Conservation (phyloP, 129 eudicot species). For the Tanacetum coccineum region DNA sequence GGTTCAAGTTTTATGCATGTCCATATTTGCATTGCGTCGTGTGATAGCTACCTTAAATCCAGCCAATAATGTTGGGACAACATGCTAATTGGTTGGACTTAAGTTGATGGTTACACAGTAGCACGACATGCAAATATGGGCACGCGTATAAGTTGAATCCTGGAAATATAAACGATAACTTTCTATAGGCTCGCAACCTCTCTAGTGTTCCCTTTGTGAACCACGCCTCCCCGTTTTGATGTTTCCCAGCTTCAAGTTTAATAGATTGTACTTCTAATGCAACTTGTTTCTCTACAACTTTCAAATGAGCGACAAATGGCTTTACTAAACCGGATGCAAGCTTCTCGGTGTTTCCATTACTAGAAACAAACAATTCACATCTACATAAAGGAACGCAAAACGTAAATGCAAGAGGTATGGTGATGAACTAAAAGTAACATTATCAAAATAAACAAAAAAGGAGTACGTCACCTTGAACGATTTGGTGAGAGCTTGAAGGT, state of each 20-base stretch:
- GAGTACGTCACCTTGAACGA: slow-evolving; percentile 48
- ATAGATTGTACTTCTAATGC: slow-evolving; percentile 46
- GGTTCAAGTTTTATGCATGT: no score
- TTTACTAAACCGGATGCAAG: slow-evolving; percentile 82
- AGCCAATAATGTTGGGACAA: no score
- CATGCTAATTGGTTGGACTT: no score
- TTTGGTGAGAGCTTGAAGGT: slow-evolving; percentile 81
- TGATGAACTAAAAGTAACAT: no score
- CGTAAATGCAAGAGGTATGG: no score
- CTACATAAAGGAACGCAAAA: slow-evolving; percentile 26
- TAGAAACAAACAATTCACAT: slow-evolving; percentile 74
- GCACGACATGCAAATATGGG: neutral
- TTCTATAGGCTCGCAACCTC: slow-evolving; percentile 34
- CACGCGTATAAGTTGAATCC: neutral
- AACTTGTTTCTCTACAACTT: slow-evolving; percentile 40
- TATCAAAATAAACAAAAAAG: neutral
- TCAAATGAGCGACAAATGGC: slow-evolving; percentile 73
- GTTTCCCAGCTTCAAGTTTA: slow-evolving; percentile 57
- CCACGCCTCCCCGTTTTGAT: slow-evolving; percentile 42
- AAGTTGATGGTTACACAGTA: no score
- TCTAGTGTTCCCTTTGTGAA: slow-evolving; percentile 91
- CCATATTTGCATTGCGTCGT: no score
- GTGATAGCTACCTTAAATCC: no score
- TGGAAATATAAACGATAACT: neutral
- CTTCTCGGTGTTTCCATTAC: slow-evolving; percentile 62